Evolutionary conservation across 164 flowering plant species (phyloP), one percentile per base, ranked within the genome.

Genomic region (Aristolochia contorta): DNA sequence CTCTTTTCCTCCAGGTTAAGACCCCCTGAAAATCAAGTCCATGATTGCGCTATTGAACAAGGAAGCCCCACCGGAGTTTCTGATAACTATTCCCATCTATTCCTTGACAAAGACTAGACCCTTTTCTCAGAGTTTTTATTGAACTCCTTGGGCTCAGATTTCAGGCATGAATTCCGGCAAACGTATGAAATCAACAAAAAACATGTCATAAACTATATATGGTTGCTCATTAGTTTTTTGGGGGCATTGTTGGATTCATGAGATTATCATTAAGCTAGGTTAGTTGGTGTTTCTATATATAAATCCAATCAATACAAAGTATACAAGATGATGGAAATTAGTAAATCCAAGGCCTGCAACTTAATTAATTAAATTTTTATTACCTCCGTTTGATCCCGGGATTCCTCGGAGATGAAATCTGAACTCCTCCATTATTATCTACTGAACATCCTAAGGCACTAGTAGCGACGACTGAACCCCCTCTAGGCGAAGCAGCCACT

Each of bases 391-490:
- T 90, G 71, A 84, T 77, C 25, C 86, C 87, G 65, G 84, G 77
- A 75, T 79, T 84, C 69, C 92, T 64, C 27, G 95, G 86, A 30
- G 89, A 79, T n/a, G 92, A 80, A 82, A 87, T 85, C 85, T 85
- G 95, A 62, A 82, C 20, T 18, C 68, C 74, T 14, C 70, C 66
- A 49, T 56, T n/a, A n/a, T n/a, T 76, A 12, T 80, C 86, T 18
- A 68, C 16, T 48, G 75, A 62, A 54, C 79, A 72, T 65, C 63
- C 56, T 13, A 65, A 63, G 5, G 77, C n/a, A n/a, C n/a, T n/a
- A n/a, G n/a, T n/a, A n/a, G n/a, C n/a, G n/a, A n/a, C n/a, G n/a
- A n/a, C n/a, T n/a, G n/a, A 24, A 73, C 54, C 54, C 61, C 43
- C 77, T 30, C 67, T 60, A 1, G 75, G 69, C 6, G 77, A 64